Percentiles rank a stretch among this genome's conserved stretches.
Conservation (phyloP, 345 rosid species). For the Dipteronia dyeriana region DNA sequence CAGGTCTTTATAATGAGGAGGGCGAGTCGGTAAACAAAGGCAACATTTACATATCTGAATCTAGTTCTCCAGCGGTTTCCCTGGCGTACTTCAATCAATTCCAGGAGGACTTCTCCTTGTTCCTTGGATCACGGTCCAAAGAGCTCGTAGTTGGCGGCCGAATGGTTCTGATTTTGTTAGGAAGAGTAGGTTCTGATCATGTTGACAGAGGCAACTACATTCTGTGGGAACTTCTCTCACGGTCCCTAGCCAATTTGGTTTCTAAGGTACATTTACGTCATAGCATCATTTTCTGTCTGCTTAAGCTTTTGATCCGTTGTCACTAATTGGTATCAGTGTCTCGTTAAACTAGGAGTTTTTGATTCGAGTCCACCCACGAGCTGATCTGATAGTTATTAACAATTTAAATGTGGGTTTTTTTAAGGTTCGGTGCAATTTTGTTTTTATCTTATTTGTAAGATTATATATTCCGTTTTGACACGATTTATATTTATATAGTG, state of each 20-base stretch:
- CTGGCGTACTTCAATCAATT: constrained; percentile 69
- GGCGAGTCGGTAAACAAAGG: constrained; percentile 79
- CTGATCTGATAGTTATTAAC: no score
- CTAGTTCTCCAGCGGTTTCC: constrained; percentile 61
- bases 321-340: no score
- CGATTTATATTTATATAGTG: no score
- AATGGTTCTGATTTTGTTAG: constrained; percentile 72
- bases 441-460: no score
- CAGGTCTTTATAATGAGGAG: constrained; percentile 54
- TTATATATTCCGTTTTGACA: no score
- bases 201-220: constrained; percentile 87
- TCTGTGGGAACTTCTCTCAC: constrained; percentile 73
- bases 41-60: constrained; percentile 54
- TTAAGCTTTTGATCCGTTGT: no score
- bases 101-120: constrained; percentile 66
- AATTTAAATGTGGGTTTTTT: no score
- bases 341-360: no score
- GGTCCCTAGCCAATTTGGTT: constrained; percentile 53
- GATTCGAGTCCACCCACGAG: no score
- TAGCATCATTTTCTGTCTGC: no score
- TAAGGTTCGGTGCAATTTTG: no score
- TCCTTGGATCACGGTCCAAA: constrained; percentile 60
- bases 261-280: constrained; percentile 38
- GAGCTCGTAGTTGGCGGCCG: constrained; percentile 59
- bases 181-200: constrained; percentile 62